These are phyloP conservation scores for Ganoderma boninense DNA, from an alignment of 1,284 basidiomycete species.

Conservation along the genomic window DNA sequence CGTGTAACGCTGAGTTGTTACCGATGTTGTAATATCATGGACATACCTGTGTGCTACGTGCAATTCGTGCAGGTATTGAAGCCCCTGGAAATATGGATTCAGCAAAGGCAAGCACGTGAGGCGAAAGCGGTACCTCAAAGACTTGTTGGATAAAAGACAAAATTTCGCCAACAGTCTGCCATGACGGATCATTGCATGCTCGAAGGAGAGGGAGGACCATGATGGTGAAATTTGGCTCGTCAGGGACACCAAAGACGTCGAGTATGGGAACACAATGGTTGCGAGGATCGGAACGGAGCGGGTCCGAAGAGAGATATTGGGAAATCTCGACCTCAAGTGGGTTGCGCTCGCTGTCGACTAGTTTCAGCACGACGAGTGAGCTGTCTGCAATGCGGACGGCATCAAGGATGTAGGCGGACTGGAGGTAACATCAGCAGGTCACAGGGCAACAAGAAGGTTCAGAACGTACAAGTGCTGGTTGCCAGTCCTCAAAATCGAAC, in stretches of 20 bases:
- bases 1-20: constrained; percentile 31
- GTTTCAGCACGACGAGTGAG: constrained; percentile 19
- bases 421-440: too few relatives aligned
- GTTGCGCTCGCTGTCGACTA: background rate
- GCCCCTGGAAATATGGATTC: constrained; percentile 20
- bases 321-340: constrained; percentile 30
- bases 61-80: constrained; percentile 34
- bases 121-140: constrained; percentile 29
- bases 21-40: constrained; percentile 26
- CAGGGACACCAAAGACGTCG: constrained; percentile 28
- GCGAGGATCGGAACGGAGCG: constrained; percentile 27
- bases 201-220: constrained; percentile 38
- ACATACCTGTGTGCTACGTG: constrained; percentile 32
- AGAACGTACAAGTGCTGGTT: too few relatives aligned
- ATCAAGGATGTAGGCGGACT: constrained; percentile 25
- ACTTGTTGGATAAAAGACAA: constrained; percentile 34
- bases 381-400: constrained; percentile 23
- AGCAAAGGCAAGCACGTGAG: background rate
- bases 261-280: constrained; percentile 42
- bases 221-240: constrained; percentile 13
- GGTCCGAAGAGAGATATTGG: constrained; percentile 12
- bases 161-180: constrained; percentile 32
- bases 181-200: constrained; percentile 26
- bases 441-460: too few relatives aligned
- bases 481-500: constrained; percentile 21